phyloP scores from a whole-genome alignment of 2,329 filamentous ascomycete species.

The Exophiala mesophila region DNA sequence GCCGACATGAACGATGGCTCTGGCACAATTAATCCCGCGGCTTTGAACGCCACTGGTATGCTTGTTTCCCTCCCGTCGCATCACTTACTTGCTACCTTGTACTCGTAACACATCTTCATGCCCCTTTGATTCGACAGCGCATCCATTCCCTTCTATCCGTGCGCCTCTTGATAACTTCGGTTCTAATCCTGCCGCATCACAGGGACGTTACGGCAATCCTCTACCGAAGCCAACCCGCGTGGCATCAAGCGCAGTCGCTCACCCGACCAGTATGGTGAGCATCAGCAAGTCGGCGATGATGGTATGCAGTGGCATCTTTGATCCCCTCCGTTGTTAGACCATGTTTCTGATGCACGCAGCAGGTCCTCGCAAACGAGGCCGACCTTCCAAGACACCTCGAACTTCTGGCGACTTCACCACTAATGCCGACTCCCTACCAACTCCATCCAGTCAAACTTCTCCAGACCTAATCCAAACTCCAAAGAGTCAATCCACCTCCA shows the following conservation, averaged over 20 bases:
- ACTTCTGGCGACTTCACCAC: constrained; percentile 31
- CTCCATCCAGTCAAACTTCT: constrained; percentile 28
- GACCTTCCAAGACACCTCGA: constrained; percentile 46
- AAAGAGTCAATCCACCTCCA: constrained; percentile 27
- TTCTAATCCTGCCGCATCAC: too few relatives aligned
- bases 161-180: too few relatives aligned
- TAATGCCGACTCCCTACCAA: constrained; percentile 29
- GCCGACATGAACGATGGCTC: constrained; percentile 59
- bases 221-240: constrained; percentile 48
- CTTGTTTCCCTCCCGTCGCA: neutral
- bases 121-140: too few relatives aligned
- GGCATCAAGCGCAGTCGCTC: constrained; percentile 77
- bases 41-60: constrained; percentile 73
- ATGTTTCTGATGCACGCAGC: constrained; percentile 7
- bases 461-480: constrained; percentile 36
- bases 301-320: constrained; percentile 48
- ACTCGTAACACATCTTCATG: too few relatives aligned
- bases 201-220: constrained; percentile 37
- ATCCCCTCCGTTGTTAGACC: neutral
- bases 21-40: constrained; percentile 87
- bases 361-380: constrained; percentile 45
- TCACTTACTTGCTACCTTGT: too few relatives aligned
- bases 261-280: constrained; percentile 60
- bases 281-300: constrained; percentile 49
- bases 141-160: too few relatives aligned